These are phyloP conservation scores for Aspergillus bertholletiae DNA, from an alignment of 495 filamentous ascomycete genomes.

Conservation along the genomic window DNA sequence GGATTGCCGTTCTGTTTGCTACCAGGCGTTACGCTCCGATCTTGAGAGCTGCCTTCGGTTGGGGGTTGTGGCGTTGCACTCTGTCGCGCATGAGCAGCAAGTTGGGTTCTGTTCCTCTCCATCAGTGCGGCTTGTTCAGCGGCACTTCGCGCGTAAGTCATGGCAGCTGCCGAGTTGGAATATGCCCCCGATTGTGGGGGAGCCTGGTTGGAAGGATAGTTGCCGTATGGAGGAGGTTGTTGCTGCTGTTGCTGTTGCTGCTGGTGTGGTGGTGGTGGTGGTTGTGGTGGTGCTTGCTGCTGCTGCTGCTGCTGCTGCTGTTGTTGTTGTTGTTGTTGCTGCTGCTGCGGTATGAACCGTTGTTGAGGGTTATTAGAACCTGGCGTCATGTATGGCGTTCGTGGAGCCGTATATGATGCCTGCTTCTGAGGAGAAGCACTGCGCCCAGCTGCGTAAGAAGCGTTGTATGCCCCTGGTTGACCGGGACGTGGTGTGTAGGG, in stretches of 20 bases:
- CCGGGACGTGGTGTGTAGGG: conserved; percentile 39
- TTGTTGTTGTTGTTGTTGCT: not conserved
- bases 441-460: conserved; percentile 31
- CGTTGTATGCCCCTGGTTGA: conserved; percentile 37
- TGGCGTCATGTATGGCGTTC: conserved; percentile 24
- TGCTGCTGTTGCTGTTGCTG: conserved; percentile 10
- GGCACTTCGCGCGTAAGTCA: conserved; percentile 40
- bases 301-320: not conserved
- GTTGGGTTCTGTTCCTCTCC: conserved; percentile 43
- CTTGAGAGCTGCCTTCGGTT: conserved; percentile 27
- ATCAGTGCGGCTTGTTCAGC: conserved; percentile 46
- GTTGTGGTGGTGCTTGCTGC: not conserved
- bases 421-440: conserved; percentile 34
- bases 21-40: conserved; percentile 37
- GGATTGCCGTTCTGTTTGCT: conserved; percentile 44
- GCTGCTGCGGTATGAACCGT: conserved; percentile 20
- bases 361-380: conserved; percentile 22
- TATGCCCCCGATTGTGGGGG: conserved; percentile 33
- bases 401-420: conserved; percentile 21
- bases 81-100: conserved; percentile 33
- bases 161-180: conserved; percentile 37
- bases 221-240: conserved; percentile 21
- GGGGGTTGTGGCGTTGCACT: conserved; percentile 40
- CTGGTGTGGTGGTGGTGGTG: not conserved
- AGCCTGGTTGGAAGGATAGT: conserved; percentile 21